Conservation (phyloP, 2,329 filamentous ascomycete species). For the Xylariales sp. region DNA sequence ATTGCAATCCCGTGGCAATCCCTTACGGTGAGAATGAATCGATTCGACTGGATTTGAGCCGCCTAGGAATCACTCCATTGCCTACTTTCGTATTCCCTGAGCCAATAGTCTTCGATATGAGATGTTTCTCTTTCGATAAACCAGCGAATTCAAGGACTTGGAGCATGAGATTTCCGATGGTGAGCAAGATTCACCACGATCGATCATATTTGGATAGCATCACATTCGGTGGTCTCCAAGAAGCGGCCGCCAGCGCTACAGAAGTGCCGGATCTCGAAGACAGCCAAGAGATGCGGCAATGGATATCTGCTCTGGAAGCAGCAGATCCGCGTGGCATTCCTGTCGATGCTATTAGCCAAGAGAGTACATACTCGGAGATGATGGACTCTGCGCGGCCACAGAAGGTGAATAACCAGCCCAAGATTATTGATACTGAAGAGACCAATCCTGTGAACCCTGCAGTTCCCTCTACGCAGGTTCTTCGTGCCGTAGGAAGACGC, state of each 20-base stretch:
- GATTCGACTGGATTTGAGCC: constrained; percentile 43
- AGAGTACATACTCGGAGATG: too few species aligned
- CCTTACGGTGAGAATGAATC: constrained; percentile 29
- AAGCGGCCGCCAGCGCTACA: constrained; percentile 55
- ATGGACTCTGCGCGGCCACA: too few species aligned
- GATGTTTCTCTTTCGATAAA: constrained; percentile 77
- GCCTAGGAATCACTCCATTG: constrained; percentile 34
- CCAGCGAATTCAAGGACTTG: constrained; percentile 65
- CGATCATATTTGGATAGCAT: constrained; percentile 64
- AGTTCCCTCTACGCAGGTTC: too few species aligned
- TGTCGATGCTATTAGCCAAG: constrained; percentile 17
- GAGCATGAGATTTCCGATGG: constrained; percentile 70
- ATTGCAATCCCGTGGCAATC: constrained; percentile 40
- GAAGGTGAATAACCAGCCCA: too few species aligned
- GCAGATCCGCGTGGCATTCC: constrained; percentile 42
- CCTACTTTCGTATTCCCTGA: constrained; percentile 57
- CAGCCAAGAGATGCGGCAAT: constrained; percentile 55
- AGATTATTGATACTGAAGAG: too few species aligned
- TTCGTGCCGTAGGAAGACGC: too few species aligned
- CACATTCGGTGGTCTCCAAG: constrained; percentile 66
- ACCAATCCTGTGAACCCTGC: too few species aligned
- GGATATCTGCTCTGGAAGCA: constrained; percentile 57
- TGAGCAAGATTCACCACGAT: constrained; percentile 75
- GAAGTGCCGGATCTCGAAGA: constrained; percentile 46
- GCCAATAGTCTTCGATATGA: constrained; percentile 74